phyloP scores from a whole-genome alignment of 2,329 filamentous ascomycete species.

The Epichloe scottii region DNA sequence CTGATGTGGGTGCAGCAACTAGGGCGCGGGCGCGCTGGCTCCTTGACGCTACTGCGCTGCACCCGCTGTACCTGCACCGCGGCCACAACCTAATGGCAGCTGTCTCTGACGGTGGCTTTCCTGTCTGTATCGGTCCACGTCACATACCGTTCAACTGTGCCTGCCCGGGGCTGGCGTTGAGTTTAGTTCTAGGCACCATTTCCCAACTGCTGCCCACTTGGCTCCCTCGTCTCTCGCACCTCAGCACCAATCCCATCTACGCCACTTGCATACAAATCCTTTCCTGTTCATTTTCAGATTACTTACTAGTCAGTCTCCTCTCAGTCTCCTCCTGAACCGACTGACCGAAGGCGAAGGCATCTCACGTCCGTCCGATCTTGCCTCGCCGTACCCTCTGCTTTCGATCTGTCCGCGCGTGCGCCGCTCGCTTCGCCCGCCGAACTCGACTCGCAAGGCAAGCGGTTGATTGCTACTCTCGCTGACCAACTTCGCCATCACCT shows the following conservation, averaged over 20 bases:
- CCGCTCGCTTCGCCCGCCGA: constrained; percentile 6
- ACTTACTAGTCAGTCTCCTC: neutral
- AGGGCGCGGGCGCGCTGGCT: too few relatives aligned
- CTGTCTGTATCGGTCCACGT: too few relatives aligned
- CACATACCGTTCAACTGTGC: too few relatives aligned
- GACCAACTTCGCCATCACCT: neutral
- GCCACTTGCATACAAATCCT: neutral
- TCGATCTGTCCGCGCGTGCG: neutral
- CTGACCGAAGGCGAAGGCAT: neutral
- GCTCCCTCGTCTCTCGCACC: neutral
- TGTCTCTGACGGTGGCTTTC: too few relatives aligned
- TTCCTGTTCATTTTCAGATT: too few relatives aligned
- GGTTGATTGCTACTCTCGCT: neutral
- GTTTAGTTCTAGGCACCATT: too few relatives aligned
- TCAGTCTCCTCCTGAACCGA: neutral
- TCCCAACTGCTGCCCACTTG: too few relatives aligned
- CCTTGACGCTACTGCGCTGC: too few relatives aligned
- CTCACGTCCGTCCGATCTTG: neutral
- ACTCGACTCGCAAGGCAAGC: neutral
- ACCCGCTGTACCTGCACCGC: too few relatives aligned
- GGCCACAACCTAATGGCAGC: too few relatives aligned
- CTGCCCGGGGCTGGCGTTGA: too few relatives aligned
- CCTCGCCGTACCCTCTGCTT: neutral
- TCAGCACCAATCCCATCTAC: neutral
- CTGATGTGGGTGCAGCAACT: too few relatives aligned